phyloP scores from a whole-genome alignment of 2,329 filamentous ascomycete genomes.

The Aaosphaeria arxii region DNA sequence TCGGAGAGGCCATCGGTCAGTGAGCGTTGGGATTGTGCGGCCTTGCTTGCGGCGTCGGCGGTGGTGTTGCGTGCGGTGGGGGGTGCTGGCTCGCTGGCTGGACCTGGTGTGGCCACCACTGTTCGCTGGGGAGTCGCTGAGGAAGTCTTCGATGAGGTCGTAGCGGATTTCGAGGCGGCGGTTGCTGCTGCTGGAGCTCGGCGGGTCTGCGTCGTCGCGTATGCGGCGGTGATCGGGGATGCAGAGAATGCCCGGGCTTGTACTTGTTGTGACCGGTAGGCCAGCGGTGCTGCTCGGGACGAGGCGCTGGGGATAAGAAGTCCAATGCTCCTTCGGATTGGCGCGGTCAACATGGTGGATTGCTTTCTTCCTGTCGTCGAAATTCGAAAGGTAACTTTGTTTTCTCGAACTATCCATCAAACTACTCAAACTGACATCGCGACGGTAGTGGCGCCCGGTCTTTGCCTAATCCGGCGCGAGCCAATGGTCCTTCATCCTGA shows the following conservation, averaged over 20 bases:
- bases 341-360: conserved; percentile 16
- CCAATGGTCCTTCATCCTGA: too few species aligned
- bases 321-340: conserved; percentile 17
- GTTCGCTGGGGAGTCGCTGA: conserved; percentile 20
- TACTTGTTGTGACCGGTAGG: conserved; percentile 9
- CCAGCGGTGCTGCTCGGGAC: conserved; percentile 12
- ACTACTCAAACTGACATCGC: too few species aligned
- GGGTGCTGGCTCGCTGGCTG: conserved; percentile 31
- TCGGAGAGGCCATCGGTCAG: conserved; percentile 50
- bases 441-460: too few species aligned
- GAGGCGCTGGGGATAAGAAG: conserved; percentile 13
- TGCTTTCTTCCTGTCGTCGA: too few species aligned
- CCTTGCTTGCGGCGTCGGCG: conserved; percentile 19
- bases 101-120: conserved; percentile 17
- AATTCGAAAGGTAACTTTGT: too few species aligned
- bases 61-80: conserved; percentile 29
- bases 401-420: too few species aligned
- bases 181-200: conserved; percentile 10
- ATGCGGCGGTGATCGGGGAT: conserved; percentile 19
- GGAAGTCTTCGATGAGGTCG: background rate
- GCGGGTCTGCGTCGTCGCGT: conserved; percentile 12
- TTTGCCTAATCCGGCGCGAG: too few species aligned
- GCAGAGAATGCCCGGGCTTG: conserved; percentile 17
- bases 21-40: conserved; percentile 34
- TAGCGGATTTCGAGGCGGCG: conserved; percentile 1